Evolutionary conservation across 148 eudicot genomes (phyloP), one percentile per base, ranked within the genome.

Genomic region (Polygonum maritimum): DNA sequence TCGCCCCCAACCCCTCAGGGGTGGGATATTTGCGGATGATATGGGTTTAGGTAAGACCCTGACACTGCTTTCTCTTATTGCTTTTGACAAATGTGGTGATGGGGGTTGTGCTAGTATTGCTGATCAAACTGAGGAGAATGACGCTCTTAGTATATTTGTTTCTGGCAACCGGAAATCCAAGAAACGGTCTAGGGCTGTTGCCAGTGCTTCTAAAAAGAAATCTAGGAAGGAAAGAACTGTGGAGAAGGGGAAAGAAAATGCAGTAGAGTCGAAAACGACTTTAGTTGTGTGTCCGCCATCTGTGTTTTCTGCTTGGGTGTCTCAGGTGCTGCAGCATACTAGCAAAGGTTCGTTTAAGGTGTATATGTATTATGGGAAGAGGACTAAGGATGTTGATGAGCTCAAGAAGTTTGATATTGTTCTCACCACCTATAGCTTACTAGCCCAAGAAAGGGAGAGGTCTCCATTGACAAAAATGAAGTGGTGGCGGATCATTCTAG

Each of bases 1-100:
- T 16, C 81, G 87, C 39, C 98, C 98, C 0, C 92, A 92, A 69
- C 92, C 97, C 3, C 69, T 92, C 19, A 78, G 85, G 69, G 98
- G 98, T 80, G 98, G 98, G 69, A 92, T 95, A 72, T 92, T 95
- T 14, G 98, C 98, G 0, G 98, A 95, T 78, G 97, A 92, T 74
- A 95, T 95, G 98, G 98, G 98, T 31, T 82, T 95, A 82, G 98
- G 98, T 51, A 95, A 95, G 81, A 92, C 98, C 41, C 85, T 95
- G 31, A 92, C 97, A 2, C 78, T 95, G 41, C 91, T 95, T 38
- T 92, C 97, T 75, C 86, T 95, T 76, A 87, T 95, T 81, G 94
- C 97, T 19, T 79, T 82, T 47, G 94, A 88, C 82, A 88, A 86
- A 76, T 79, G 79, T 80, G 81, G 76, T 74, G 76, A 67, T 38